These are phyloP conservation scores for Penicillium verhagenii DNA, from an alignment of 495 filamentous ascomycete genomes.

Conservation along the genomic window DNA sequence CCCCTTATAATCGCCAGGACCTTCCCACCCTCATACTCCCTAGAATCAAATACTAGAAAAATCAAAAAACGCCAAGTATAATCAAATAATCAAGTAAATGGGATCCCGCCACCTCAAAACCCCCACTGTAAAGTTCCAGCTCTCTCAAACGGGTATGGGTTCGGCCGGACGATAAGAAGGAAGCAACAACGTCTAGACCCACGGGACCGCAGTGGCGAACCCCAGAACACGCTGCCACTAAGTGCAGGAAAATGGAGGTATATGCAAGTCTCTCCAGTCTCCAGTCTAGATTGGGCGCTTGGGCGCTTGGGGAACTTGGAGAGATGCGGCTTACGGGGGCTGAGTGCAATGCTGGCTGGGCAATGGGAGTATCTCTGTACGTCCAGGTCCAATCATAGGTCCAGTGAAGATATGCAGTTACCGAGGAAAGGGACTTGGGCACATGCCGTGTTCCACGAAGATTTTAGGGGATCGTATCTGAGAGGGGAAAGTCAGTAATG, in stretches of 20 bases:
- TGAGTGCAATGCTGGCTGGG: not conserved
- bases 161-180: constrained; percentile 2
- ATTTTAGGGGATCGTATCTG: too few relatives aligned
- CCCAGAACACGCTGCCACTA: not conserved
- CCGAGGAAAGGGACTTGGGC: not conserved
- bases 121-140: not conserved
- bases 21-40: not conserved
- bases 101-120: not conserved
- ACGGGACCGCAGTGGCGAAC: constrained; percentile 1
- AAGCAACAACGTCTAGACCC: not conserved
- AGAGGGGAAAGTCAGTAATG: too few relatives aligned
- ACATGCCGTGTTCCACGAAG: too few relatives aligned
- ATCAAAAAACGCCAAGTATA: not conserved
- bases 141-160: not conserved
- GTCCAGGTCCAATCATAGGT: not conserved
- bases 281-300: not conserved
- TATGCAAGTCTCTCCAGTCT: not conserved
- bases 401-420: not conserved
- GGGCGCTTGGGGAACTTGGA: not conserved
- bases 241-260: not conserved
- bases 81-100: not conserved
- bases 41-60: too few relatives aligned
- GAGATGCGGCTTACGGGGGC: constrained; percentile 1
- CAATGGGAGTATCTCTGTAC: not conserved
- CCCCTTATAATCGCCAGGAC: not conserved